phyloP scores from a whole-genome alignment of 805 yeast genomes.

The Pichia eremophila region DNA sequence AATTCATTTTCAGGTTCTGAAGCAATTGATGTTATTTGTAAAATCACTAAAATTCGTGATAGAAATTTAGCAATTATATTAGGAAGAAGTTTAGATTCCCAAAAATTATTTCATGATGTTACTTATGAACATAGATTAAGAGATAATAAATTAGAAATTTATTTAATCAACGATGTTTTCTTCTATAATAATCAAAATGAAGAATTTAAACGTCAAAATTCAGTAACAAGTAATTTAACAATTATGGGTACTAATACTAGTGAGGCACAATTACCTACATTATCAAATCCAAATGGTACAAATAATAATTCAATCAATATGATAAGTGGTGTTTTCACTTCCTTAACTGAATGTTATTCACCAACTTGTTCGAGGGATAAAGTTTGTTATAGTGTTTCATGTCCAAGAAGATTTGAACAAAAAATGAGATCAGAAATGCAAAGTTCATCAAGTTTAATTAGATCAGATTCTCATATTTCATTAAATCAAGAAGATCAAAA shows the following conservation, averaged over 20 bases:
- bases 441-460: conserved; percentile 61
- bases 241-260: conserved; percentile 3
- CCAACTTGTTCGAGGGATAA: conserved; percentile 90
- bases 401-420: conserved; percentile 92
- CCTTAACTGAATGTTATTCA: conserved; percentile 89
- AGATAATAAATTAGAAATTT: conserved; percentile 80
- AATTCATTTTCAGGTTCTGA: conserved; percentile 90
- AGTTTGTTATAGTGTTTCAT: conserved; percentile 88
- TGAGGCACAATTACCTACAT: not conserved
- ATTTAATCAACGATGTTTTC: conserved; percentile 62
- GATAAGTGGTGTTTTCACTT: conserved; percentile 87
- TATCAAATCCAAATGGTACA: conserved; percentile 1
- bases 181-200: conserved; percentile 16
- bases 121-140: conserved; percentile 88
- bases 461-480: conserved; percentile 64
- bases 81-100: conserved; percentile 91
- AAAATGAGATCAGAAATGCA: conserved; percentile 87
- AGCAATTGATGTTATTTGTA: conserved; percentile 85
- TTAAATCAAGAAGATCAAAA: conserved; percentile 71
- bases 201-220: conserved; percentile 19
- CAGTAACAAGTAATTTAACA: conserved; percentile 19
- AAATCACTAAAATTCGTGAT: conserved; percentile 82
- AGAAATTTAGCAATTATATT: conserved; percentile 79
- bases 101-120: conserved; percentile 88
- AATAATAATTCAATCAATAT: conserved; percentile 10